Evolutionary conservation across 148 eudicot species (phyloP).

Genomic region (Gaultheria prostrata): DNA sequence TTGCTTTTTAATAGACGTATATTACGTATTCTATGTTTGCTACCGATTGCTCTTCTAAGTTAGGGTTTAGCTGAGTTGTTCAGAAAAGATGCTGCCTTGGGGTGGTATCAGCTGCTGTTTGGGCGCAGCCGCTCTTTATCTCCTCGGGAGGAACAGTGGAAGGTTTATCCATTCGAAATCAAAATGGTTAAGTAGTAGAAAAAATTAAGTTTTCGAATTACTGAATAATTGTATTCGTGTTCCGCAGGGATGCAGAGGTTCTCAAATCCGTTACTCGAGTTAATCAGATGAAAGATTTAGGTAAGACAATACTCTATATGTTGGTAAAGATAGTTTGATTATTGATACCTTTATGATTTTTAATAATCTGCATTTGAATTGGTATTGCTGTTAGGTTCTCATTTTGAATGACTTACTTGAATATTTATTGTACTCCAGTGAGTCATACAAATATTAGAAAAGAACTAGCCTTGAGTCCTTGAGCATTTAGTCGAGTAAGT

Average conservation of each 20-base stretch:
- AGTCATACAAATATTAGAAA: neutral
- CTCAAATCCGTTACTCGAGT: slow-evolving; percentile 77
- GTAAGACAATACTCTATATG: slow-evolving; percentile 29
- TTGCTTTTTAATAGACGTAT: neutral
- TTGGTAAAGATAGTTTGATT: neutral
- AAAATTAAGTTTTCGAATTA: neutral
- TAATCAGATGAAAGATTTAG: slow-evolving; percentile 85
- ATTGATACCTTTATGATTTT: neutral
- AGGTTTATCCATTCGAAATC: neutral
- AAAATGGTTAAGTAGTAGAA: too few species aligned
- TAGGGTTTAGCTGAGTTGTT: slow-evolving; percentile 17
- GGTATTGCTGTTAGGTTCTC: neutral
- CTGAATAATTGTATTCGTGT: neutral
- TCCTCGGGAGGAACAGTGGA: slow-evolving; percentile 77
- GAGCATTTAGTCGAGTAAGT: neutral
- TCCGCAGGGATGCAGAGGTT: slow-evolving; percentile 72
- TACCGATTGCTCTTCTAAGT: neutral
- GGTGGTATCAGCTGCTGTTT: slow-evolving; percentile 86
- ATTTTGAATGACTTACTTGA: neutral
- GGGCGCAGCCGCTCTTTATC: slow-evolving; percentile 87
- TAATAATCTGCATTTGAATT: slow-evolving; percentile 3
- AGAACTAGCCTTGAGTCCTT: neutral
- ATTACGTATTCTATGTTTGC: neutral
- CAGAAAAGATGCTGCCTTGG: slow-evolving; percentile 46
- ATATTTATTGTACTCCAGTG: neutral